phyloP scores from a whole-genome alignment of 345 rosid genomes.

The Populus nigra region DNA sequence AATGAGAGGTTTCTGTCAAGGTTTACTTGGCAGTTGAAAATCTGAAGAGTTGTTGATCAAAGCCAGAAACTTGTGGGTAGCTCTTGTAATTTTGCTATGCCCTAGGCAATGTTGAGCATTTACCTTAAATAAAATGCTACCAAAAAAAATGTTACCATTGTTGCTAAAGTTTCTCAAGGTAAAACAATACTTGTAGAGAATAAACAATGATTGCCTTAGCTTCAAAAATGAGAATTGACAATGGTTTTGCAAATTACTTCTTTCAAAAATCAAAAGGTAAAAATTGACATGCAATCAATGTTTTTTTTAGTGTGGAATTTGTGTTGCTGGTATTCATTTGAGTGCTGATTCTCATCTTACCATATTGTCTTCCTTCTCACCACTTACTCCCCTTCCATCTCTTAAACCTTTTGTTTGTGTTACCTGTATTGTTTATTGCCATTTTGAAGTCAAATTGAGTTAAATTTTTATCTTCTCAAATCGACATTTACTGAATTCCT shows the following conservation, averaged over 20 bases:
- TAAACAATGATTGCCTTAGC: not conserved
- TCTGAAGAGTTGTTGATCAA: not conserved
- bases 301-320: no score
- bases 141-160: not conserved
- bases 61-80: not conserved
- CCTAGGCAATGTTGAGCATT: not conserved
- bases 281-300: no score
- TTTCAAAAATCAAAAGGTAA: not conserved
- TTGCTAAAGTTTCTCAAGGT: not conserved
- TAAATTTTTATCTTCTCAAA: no score
- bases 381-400: not conserved
- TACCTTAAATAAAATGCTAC: no score
- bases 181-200: not conserved
- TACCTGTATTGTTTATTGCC: not conserved
- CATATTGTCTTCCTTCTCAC: not conserved
- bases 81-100: not conserved
- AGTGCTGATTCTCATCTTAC: not conserved
- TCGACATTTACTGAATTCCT: not conserved
- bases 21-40: not conserved
- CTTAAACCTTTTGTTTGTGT: not conserved
- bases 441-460: no score
- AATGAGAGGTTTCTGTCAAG: not conserved
- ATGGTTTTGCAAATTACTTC: no score
- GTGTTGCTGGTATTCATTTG: not conserved
- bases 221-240: not conserved